phyloP scores from a whole-genome alignment of 176 grass and related monocot species.

The Alopecurus myosuroides region DNA sequence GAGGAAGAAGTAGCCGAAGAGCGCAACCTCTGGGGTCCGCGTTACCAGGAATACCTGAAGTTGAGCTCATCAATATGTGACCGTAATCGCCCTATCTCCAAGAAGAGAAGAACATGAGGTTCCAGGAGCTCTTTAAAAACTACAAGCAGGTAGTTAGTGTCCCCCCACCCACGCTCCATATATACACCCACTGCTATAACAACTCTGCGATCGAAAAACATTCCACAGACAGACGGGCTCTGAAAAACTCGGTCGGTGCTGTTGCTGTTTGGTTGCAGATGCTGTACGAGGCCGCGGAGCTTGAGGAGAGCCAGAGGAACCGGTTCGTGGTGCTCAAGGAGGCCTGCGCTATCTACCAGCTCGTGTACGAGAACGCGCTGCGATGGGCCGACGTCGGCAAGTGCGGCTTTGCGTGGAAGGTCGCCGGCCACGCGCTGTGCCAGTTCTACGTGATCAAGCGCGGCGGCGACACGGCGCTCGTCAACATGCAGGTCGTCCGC shows the following conservation, averaged over 20 bases:
- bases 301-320: background rate
- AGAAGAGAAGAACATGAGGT: background rate
- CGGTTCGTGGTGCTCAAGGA: background rate
- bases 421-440: conserved; percentile 48
- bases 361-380: conserved; percentile 7
- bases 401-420: conserved; percentile 63
- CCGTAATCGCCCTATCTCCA: background rate
- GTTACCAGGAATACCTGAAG: background rate
- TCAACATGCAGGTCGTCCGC: background rate
- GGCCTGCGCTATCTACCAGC: background rate
- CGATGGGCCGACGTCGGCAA: background rate
- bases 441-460: background rate
- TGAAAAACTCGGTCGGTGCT: background rate
- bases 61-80: background rate
- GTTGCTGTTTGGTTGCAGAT: background rate
- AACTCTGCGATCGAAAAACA: background rate
- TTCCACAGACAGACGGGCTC: background rate
- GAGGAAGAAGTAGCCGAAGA: background rate
- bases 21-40: background rate
- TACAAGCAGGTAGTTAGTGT: background rate
- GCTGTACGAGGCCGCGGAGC: background rate
- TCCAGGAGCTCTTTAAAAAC: background rate
- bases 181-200: background rate
- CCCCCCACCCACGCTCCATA: background rate
- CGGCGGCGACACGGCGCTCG: background rate